Evolutionary conservation across 164 flowering plant genomes (phyloP).

Genomic region (Tetrastigma voinierianum): DNA sequence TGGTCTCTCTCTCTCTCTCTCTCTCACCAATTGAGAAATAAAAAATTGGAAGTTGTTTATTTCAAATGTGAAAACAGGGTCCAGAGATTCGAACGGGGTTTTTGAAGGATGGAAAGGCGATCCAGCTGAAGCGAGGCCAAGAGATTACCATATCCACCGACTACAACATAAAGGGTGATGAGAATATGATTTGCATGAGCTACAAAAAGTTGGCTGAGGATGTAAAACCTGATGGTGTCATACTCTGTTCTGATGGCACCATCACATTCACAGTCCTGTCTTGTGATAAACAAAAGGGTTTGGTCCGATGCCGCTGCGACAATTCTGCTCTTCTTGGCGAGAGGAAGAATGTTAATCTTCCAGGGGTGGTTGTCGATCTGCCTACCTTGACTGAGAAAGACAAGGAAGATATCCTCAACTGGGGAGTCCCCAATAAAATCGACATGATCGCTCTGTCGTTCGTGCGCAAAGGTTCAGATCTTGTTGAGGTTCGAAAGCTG

Average conservation of each 20-base stretch:
- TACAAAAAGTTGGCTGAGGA: conserved; percentile 77
- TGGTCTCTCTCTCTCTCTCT: too few relatives aligned
- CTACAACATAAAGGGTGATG: conserved; percentile 74
- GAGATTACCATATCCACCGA: conserved; percentile 84
- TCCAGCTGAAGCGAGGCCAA: conserved; percentile 64
- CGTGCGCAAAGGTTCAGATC: conserved; percentile 56
- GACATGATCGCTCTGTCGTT: conserved; percentile 54
- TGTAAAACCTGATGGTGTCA: conserved; percentile 59
- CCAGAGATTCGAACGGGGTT: conserved; percentile 94
- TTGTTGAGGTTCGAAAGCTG: conserved; percentile 57
- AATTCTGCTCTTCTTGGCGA: conserved; percentile 85
- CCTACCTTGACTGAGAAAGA: conserved; percentile 90
- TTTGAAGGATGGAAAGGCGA: conserved; percentile 75
- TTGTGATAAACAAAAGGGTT: conserved; percentile 56
- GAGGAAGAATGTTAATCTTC: conserved; percentile 88
- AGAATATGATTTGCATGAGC: conserved; percentile 74
- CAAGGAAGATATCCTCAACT: conserved; percentile 59
- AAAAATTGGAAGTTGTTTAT: neutral
- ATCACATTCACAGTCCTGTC: conserved; percentile 64
- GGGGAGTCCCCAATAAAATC: conserved; percentile 50
- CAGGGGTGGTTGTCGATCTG: conserved; percentile 84
- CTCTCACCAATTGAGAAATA: too few relatives aligned
- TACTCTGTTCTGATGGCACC: conserved; percentile 81
- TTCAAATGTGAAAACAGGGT: conserved; percentile 40
- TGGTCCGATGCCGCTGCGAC: conserved; percentile 80